phyloP scores from a whole-genome alignment of 1,139 yeast genomes.

The Sugiyamaella castrensis region DNA sequence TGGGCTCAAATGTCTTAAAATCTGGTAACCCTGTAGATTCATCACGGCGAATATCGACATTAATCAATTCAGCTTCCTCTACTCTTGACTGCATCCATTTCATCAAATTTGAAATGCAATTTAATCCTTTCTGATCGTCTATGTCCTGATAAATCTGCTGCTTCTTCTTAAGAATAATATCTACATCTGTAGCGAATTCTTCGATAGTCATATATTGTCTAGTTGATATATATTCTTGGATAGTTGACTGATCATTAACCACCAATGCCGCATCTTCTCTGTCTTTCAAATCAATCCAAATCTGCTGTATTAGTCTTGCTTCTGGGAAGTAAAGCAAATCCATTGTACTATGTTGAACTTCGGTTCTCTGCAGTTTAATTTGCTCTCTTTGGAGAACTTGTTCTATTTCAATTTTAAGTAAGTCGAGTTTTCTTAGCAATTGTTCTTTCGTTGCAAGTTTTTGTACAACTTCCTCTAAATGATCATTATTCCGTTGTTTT shows the following conservation, averaged over 20 bases:
- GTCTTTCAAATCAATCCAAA: slow-evolving; percentile 11
- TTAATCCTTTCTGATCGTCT: neutral
- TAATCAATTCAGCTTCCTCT: neutral
- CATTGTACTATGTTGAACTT: slow-evolving; percentile 29
- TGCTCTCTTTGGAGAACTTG: slow-evolving; percentile 38
- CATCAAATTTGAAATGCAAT: neutral
- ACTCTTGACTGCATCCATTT: slow-evolving; percentile 3
- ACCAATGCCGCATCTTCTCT: too few species aligned
- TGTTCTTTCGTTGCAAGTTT: neutral
- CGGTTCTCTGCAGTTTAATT: slow-evolving; percentile 30
- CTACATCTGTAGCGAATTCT: slow-evolving; percentile 7
- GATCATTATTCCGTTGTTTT: slow-evolving; percentile 20
- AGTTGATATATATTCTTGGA: slow-evolving; percentile 4
- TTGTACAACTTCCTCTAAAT: neutral
- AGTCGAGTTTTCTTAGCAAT: slow-evolving; percentile 1
- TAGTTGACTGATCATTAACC: neutral
- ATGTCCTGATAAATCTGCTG: neutral
- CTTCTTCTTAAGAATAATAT: neutral
- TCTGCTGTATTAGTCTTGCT: slow-evolving; percentile 17
- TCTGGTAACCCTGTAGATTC: slow-evolving; percentile 8
- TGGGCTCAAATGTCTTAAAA: slow-evolving; percentile 15
- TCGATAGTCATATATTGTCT: slow-evolving; percentile 11
- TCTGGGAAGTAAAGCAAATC: slow-evolving; percentile 32
- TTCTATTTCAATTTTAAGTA: slow-evolving; percentile 27
- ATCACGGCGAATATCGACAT: slow-evolving; percentile 1